Evolutionary conservation across 2,329 filamentous ascomycete genomes (phyloP).

Genomic region (Sphaerulina vaccinii): DNA sequence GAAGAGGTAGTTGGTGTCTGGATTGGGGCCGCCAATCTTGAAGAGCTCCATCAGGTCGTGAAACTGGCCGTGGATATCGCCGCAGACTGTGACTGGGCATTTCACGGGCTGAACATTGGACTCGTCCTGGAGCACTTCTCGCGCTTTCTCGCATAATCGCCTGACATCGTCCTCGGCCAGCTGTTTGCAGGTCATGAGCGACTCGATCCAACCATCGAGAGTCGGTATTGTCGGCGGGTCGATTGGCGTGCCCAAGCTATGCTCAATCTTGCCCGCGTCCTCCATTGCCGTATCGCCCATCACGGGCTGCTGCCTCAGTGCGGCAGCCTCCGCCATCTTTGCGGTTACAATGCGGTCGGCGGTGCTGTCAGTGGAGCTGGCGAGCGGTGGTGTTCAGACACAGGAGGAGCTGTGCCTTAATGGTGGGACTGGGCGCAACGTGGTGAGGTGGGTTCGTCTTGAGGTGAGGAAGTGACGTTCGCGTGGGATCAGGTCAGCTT

Average conservation of each 20-base stretch:
- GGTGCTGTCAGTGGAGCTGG: constrained; percentile 1
- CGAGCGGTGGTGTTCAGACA: constrained; percentile 11
- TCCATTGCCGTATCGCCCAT: constrained; percentile 92
- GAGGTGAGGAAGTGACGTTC: not conserved
- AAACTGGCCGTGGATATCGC: constrained; percentile 98
- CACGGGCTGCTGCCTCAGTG: constrained; percentile 32
- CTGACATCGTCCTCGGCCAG: constrained; percentile 91
- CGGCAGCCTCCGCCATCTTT: constrained; percentile 35
- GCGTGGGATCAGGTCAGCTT: not conserved
- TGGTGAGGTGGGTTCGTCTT: not conserved
- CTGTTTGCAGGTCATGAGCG: constrained; percentile 98
- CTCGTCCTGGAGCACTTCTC: constrained; percentile 95
- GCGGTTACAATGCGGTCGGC: constrained; percentile 15
- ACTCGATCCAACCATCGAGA: constrained; percentile 97
- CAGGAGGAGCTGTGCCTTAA: constrained; percentile 1
- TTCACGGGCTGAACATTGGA: constrained; percentile 99
- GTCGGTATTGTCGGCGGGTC: constrained; percentile 90
- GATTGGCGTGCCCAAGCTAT: constrained; percentile 67
- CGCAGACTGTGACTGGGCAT: constrained; percentile 98
- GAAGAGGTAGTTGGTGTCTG: constrained; percentile 98
- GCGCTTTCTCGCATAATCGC: constrained; percentile 95
- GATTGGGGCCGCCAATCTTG: constrained; percentile 96
- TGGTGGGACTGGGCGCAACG: constrained; percentile 4
- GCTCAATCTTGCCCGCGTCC: constrained; percentile 83
- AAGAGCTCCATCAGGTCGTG: constrained; percentile 99